Evolutionary conservation across 371 early-diverging fungal species (phyloP).

Genomic region (Actinomucor elegans): DNA sequence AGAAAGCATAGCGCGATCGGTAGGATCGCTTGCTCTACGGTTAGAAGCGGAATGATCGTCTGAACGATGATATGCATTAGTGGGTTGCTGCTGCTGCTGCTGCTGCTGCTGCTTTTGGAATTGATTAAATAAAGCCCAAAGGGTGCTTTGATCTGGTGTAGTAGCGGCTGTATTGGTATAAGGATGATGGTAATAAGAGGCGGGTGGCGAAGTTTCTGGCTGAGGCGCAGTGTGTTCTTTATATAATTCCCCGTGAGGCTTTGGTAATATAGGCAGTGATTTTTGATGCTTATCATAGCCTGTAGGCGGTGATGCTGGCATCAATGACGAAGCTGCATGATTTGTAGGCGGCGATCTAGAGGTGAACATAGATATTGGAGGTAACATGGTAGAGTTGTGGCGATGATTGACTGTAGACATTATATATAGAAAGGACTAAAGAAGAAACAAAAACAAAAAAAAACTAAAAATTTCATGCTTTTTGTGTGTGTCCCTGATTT

Average conservation of each 20-base stretch:
- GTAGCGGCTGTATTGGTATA: neutral
- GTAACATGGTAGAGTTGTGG: constrained; percentile 3
- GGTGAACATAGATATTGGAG: constrained; percentile 20
- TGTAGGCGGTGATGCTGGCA: constrained; percentile 20
- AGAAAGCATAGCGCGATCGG: neutral
- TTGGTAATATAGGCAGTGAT: constrained; percentile 17
- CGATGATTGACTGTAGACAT: neutral
- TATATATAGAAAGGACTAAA: neutral
- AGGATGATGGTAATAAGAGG: neutral
- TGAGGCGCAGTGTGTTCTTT: too few relatives aligned
- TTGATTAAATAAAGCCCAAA: constrained; percentile 15
- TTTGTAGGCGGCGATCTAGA: constrained; percentile 3
- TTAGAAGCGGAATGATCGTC: neutral
- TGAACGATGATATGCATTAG: neutral
- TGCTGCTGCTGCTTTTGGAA: constrained; percentile 11
- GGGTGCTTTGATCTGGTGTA: constrained; percentile 15
- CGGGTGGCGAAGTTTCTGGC: neutral
- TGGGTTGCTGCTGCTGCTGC: neutral
- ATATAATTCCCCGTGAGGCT: too few relatives aligned
- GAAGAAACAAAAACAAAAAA: neutral
- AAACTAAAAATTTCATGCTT: neutral
- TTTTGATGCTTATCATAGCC: constrained; percentile 8
- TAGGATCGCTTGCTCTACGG: constrained; percentile 9
- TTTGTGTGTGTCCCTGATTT: constrained; percentile 7
- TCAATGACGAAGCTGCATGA: too few relatives aligned